Evolutionary conservation across 2,329 filamentous ascomycete genomes (phyloP).

Genomic region (Grosmannia serpens): DNA sequence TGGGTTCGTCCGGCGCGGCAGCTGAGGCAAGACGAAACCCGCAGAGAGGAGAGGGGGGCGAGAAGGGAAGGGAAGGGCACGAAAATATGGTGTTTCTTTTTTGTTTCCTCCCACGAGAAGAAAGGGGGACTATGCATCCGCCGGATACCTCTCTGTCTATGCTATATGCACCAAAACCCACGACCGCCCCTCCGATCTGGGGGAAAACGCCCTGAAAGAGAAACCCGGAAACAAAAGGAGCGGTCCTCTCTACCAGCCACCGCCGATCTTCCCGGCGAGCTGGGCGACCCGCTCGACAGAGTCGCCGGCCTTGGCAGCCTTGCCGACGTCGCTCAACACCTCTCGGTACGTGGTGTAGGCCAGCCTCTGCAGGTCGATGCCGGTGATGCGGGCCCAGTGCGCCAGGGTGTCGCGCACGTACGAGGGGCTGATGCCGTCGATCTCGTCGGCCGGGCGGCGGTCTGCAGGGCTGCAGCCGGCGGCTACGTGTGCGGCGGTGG

Average conservation of each 20-base stretch:
- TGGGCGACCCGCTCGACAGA: conserved; percentile 76
- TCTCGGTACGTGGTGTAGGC: conserved; percentile 80
- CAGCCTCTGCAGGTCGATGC: conserved; percentile 59
- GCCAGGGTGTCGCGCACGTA: conserved; percentile 57
- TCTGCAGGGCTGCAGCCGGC: not conserved
- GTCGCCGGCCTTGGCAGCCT: conserved; percentile 47
- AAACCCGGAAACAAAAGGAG: conserved; percentile 19
- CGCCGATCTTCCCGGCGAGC: conserved; percentile 80
- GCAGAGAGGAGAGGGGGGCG: no score
- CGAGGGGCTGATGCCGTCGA: conserved; percentile 55
- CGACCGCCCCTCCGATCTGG: not conserved
- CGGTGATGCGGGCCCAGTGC: conserved; percentile 66
- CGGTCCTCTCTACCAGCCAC: conserved; percentile 63
- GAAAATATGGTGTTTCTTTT: not conserved
- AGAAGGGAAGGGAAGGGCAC: not conserved
- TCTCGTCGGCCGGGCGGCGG: conserved; percentile 9
- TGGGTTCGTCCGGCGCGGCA: conserved; percentile 58
- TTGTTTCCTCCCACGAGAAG: not conserved
- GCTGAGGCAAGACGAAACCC: conserved; percentile 10
- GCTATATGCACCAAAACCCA: not conserved
- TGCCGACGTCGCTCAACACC: conserved; percentile 91
- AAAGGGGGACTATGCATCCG: not conserved
- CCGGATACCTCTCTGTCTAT: not conserved
- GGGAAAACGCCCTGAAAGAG: conserved; percentile 20
- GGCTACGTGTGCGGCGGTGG: not conserved